Evolutionary conservation across 805 yeast species (phyloP), one percentile per base, ranked within the genome.

Genomic region (Yarrowia keelungensis): DNA sequence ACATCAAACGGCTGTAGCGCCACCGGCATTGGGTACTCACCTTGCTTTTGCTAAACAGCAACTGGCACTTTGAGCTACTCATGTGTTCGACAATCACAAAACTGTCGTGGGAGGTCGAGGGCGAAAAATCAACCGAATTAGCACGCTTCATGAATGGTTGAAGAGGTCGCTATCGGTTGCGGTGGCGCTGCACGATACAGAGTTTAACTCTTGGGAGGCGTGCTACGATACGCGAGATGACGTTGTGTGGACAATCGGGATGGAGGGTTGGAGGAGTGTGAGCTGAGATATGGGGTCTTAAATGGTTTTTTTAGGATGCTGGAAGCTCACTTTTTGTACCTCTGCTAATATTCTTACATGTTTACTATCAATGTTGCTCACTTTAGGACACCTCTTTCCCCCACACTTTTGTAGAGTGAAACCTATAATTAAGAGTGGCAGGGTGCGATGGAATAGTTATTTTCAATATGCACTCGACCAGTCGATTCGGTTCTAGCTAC

Each of bases 171-270:
- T 56, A 45, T 59, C 65, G 42, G 51, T 59, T 59, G 65, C 51
- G 65, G 65, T 59, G 65, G 65, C 65, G 65, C 50, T 59, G 51
- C 65, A 56, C 51, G 51, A 59, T 59, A 45, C 51, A 59, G 51
- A 59, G 65, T 59, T 59, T 43, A 59, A 58, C 64, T 58, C 64
- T 45, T 19, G 51, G 51, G 51, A 59, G 46, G 65, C 51, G 51
- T 43, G 49, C 39, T 42, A 35, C 11, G 42, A 49, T 26, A 49
- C 39, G 53, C 53, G 53, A 49, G 53, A 49, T 49, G 53, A 49
- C 39, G 53, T 49, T 9, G 53, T 5, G 36, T 8, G 16, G n/a
- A 16, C 15, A 5, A 19, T 14, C 16, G 1, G 53, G 9, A 14
- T 4, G 46, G 46, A 19, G 9, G 5, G 15, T 8, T 45, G 32